Evolutionary conservation across 108 stramenopile genomes (phyloP).

Genomic region (Fragilariopsis cylindrus): DNA sequence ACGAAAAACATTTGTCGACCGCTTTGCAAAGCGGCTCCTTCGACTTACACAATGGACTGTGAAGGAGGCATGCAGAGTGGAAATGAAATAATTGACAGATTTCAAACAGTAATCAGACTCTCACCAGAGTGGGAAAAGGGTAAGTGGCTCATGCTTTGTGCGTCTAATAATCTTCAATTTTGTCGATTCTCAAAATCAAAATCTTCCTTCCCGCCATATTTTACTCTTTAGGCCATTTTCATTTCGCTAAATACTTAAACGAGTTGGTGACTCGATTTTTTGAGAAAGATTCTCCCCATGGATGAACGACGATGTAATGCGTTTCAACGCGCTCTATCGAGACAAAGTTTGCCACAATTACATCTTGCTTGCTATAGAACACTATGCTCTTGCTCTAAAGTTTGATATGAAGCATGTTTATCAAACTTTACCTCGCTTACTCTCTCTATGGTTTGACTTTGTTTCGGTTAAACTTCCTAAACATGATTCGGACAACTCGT

Average conservation of each 20-base stretch:
- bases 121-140: constrained; percentile 86
- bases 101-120: constrained; percentile 57
- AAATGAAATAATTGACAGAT: constrained; percentile 66
- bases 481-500: not conserved
- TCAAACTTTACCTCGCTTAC: constrained; percentile 83
- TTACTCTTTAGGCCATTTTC: constrained; percentile 59
- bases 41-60: constrained; percentile 79
- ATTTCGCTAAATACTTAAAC: constrained; percentile 71
- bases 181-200: not conserved
- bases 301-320: constrained; percentile 47
- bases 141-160: constrained; percentile 30
- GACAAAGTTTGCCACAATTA: constrained; percentile 73
- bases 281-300: constrained; percentile 23
- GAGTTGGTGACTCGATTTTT: constrained; percentile 30
- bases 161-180: not conserved
- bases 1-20: constrained; percentile 20
- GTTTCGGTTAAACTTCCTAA: constrained; percentile 38
- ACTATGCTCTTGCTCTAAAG: constrained; percentile 69
- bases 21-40: constrained; percentile 61
- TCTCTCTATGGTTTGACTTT: constrained; percentile 90
- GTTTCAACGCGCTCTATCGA: constrained; percentile 36
- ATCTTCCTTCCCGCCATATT: not conserved
- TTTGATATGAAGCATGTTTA: constrained; percentile 80
- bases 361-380: constrained; percentile 61
- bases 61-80: constrained; percentile 65